Percentiles rank a stretch among this genome's conserved stretches.
These are phyloP conservation scores for Dactylellina drechsleri DNA, from an alignment of 2,329 filamentous ascomycete genomes.

Conservation along the genomic window DNA sequence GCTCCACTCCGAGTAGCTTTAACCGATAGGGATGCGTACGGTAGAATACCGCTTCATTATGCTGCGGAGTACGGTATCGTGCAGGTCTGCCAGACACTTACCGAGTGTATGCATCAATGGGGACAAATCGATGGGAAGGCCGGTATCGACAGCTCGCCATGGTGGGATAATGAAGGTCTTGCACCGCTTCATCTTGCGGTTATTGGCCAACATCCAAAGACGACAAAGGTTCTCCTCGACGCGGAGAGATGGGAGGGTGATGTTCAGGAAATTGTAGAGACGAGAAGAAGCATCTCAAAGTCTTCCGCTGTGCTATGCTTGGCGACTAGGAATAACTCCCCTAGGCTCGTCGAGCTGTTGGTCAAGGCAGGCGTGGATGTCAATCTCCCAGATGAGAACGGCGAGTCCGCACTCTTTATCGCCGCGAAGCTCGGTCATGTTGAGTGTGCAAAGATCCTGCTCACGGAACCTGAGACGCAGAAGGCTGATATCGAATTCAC, in stretches of 20 bases:
- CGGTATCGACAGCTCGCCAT: constrained; percentile 85
- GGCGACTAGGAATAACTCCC: constrained; percentile 87
- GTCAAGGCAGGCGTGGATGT: constrained; percentile 91
- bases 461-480: constrained; percentile 76
- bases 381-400: constrained; percentile 89
- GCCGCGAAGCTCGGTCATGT: constrained; percentile 88
- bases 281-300: constrained; percentile 76
- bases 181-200: constrained; percentile 92
- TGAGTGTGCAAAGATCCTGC: constrained; percentile 79
- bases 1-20: constrained; percentile 75
- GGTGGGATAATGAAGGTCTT: constrained; percentile 93
- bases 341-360: constrained; percentile 83
- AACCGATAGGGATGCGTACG: constrained; percentile 77
- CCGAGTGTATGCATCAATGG: constrained; percentile 90
- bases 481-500: constrained; percentile 79
- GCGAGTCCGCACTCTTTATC: constrained; percentile 90
- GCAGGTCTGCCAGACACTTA: constrained; percentile 85
- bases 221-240: constrained; percentile 81
- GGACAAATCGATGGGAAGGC: constrained; percentile 82
- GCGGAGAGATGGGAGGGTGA: constrained; percentile 80
- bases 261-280: constrained; percentile 70
- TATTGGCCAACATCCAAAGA: constrained; percentile 86
- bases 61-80: constrained; percentile 94
- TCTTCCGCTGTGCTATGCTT: constrained; percentile 88
- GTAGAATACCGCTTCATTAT: constrained; percentile 88